These are phyloP conservation scores for Asterophora lycoperdoides DNA, from an alignment of 768 basidiomycete species.

Conservation along the genomic window DNA sequence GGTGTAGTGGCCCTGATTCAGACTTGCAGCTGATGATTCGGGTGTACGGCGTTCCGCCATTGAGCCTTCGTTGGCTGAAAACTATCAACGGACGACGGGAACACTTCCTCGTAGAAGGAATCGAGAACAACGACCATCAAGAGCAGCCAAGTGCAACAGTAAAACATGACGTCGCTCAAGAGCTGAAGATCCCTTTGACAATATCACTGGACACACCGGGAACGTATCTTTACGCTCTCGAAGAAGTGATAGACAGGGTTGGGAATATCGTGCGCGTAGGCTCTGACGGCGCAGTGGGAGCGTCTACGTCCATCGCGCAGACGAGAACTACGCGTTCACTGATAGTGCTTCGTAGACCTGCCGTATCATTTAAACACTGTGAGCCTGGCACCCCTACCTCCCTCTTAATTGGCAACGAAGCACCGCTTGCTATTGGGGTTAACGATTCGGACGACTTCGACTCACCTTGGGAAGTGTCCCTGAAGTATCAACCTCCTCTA, in stretches of 20 bases:
- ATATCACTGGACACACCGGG: slow-evolving; percentile 62
- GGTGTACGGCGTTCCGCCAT: slow-evolving; percentile 69
- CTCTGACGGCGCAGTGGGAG: slow-evolving; percentile 23
- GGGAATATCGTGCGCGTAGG: slow-evolving; percentile 66
- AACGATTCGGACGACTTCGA: slow-evolving; percentile 57
- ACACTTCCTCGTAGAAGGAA: slow-evolving; percentile 77
- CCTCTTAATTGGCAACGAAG: slow-evolving; percentile 67
- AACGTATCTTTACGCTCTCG: slow-evolving; percentile 67
- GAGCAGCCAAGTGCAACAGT: slow-evolving; percentile 8
- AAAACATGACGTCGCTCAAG: slow-evolving; percentile 37
- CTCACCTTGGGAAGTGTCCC: slow-evolving; percentile 60
- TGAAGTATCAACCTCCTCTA: slow-evolving; percentile 55
- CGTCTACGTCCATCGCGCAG: slow-evolving; percentile 28
- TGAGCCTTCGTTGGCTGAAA: slow-evolving; percentile 74
- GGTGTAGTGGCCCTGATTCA: slow-evolving; percentile 66
- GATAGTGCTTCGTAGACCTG: slow-evolving; percentile 66
- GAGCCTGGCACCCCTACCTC: slow-evolving; percentile 65
- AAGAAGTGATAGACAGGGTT: slow-evolving; percentile 77
- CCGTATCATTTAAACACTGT: slow-evolving; percentile 70
- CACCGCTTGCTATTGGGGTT: slow-evolving; percentile 49
- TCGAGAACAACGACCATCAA: slow-evolving; percentile 53
- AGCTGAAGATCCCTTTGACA: slow-evolving; percentile 64
- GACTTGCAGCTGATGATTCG: slow-evolving; percentile 56
- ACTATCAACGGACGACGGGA: slow-evolving; percentile 64
- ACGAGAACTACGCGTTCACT: slow-evolving; percentile 56